Conservation (phyloP, 768 basidiomycete species). For the Boletus subparvulus region DNA sequence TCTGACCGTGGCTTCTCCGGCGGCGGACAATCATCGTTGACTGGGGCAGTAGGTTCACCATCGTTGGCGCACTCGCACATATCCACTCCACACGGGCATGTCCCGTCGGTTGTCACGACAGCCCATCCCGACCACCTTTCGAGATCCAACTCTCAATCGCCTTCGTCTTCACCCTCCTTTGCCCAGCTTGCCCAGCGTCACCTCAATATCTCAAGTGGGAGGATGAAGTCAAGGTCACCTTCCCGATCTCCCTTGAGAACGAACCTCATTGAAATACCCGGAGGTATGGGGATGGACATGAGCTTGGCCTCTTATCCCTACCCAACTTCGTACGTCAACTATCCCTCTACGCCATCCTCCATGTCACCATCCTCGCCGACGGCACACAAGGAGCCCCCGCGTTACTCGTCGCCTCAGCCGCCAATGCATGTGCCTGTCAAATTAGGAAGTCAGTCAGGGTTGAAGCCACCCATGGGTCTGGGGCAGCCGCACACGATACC, state of each 20-base stretch:
- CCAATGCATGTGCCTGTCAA: slow-evolving; percentile 16
- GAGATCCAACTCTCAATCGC: slow-evolving; percentile 11
- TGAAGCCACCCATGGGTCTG: slow-evolving; percentile 9
- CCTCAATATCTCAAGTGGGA: slow-evolving; percentile 20
- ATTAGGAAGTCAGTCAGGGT: slow-evolving; percentile 17
- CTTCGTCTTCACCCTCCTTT: slow-evolving; percentile 14
- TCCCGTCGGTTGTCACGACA: slow-evolving; percentile 49
- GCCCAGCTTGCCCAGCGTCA: slow-evolving; percentile 27
- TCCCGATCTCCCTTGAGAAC: slow-evolving; percentile 32
- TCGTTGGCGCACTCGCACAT: slow-evolving; percentile 17
- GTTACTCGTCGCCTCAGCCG: slow-evolving; percentile 23
- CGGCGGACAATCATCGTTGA: slow-evolving; percentile 4
- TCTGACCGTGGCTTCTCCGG: slow-evolving; percentile 15
- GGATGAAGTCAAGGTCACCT: slow-evolving; percentile 31
- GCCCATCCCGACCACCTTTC: slow-evolving; percentile 26
- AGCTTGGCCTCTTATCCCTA: slow-evolving; percentile 10
- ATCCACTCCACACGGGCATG: slow-evolving; percentile 44
- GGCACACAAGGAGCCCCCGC: slow-evolving; percentile 14
- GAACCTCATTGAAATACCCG: slow-evolving; percentile 18
- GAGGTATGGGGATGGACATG: slow-evolving; percentile 12
- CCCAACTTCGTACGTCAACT: slow-evolving; percentile 43
- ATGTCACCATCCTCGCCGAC: slow-evolving; percentile 46
- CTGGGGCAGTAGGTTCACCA: slow-evolving; percentile 7
- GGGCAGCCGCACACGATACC: slow-evolving; percentile 15
- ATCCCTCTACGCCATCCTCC: slow-evolving; percentile 58